Conservation (phyloP, 1,284 basidiomycete species). For the Marasmius tenuissimus region DNA sequence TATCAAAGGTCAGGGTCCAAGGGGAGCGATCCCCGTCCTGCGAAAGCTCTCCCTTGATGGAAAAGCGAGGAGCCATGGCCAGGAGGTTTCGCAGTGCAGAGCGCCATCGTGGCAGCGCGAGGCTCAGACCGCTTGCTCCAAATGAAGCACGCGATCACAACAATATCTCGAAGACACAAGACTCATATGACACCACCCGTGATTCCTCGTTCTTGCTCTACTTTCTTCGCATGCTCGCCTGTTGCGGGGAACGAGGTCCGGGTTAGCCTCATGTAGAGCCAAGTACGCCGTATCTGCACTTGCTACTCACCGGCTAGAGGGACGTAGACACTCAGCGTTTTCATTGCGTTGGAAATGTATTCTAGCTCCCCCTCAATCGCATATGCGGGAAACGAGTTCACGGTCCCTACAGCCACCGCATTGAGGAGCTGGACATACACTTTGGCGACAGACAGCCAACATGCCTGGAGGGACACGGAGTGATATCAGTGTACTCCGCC, state of each 20-base stretch:
- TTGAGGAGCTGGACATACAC: conserved; percentile 34
- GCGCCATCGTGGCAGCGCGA: too few species aligned
- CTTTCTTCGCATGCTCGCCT: conserved; percentile 26
- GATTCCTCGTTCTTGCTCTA: conserved; percentile 21
- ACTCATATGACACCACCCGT: conserved; percentile 3
- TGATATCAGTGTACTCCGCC: neutral
- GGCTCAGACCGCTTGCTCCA: too few species aligned
- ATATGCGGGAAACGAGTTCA: conserved; percentile 19
- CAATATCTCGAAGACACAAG: neutral
- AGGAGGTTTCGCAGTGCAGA: too few species aligned
- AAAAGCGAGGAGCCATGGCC: too few species aligned
- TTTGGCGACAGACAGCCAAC: conserved; percentile 41
- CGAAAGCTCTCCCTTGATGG: too few species aligned
- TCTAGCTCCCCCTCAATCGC: conserved; percentile 31
- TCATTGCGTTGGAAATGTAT: conserved; percentile 31
- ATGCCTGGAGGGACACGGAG: conserved; percentile 26
- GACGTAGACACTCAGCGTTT: conserved; percentile 30
- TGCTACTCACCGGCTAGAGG: conserved; percentile 30
- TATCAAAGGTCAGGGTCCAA: too few species aligned
- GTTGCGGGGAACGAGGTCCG: neutral
- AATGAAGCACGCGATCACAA: neutral
- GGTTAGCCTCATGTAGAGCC: neutral
- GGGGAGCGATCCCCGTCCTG: too few species aligned
- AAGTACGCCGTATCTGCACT: neutral
- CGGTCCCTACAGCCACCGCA: conserved; percentile 3